These are phyloP conservation scores for Mycena citricolor DNA, from an alignment of 1,284 basidiomycete genomes.

Conservation along the genomic window DNA sequence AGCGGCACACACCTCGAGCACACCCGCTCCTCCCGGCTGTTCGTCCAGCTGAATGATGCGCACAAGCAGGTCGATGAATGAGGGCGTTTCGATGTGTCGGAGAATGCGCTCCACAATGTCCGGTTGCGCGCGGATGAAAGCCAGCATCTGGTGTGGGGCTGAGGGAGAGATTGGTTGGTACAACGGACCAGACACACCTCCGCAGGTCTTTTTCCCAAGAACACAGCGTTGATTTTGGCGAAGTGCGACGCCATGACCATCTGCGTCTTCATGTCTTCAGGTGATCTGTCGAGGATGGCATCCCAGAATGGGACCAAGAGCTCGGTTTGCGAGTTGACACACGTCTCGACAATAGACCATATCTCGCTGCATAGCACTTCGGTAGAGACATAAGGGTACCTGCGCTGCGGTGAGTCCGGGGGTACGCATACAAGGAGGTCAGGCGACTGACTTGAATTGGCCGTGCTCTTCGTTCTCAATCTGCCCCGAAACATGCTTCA, in stretches of 20 bases:
- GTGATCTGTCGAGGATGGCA: constrained; percentile 74
- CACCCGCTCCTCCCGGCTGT: constrained; percentile 75
- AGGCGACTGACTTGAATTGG: constrained; percentile 66
- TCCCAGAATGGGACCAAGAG: constrained; percentile 92
- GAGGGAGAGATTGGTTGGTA: constrained; percentile 27
- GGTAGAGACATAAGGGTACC: constrained; percentile 92
- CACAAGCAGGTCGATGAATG: constrained; percentile 91
- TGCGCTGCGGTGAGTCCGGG: constrained; percentile 32
- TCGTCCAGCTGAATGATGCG: constrained; percentile 94
- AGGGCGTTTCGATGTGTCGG: constrained; percentile 84
- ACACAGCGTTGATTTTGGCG: constrained; percentile 85
- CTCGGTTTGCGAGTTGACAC: constrained; percentile 71
- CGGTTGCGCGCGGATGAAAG: constrained; percentile 85
- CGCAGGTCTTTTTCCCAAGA: constrained; percentile 84
- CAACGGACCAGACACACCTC: constrained; percentile 61
- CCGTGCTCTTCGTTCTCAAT: constrained; percentile 78
- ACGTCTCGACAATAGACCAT: constrained; percentile 91
- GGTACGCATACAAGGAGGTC: constrained; percentile 3
- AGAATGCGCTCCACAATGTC: constrained; percentile 83
- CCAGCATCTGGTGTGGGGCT: constrained; percentile 74
- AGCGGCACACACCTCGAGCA: constrained; percentile 74
- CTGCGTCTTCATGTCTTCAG: constrained; percentile 77
- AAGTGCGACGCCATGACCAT: constrained; percentile 81
- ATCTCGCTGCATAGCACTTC: constrained; percentile 96
- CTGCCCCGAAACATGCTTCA: constrained; percentile 84